Conservation (phyloP, 177 flowering plant species). For the Vitis hybrid region DNA sequence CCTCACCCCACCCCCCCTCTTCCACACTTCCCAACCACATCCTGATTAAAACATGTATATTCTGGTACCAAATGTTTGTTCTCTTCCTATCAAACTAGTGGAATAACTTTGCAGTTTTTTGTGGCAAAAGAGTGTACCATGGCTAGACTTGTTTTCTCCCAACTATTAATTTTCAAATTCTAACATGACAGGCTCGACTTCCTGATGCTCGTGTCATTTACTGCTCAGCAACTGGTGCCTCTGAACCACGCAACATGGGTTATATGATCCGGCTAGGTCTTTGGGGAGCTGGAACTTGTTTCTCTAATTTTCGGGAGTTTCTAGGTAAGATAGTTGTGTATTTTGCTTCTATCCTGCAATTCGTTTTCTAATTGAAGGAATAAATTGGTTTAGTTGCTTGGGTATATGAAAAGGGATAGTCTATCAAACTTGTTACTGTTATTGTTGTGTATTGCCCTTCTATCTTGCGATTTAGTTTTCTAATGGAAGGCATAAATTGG, state of each 20-base stretch:
- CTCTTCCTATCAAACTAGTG: background rate
- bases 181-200: slow-evolving; percentile 64
- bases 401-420: no score
- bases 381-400: no score
- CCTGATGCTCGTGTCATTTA: slow-evolving; percentile 95
- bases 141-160: background rate
- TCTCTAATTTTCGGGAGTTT: slow-evolving; percentile 68
- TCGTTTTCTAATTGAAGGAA: no score
- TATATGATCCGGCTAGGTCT: slow-evolving; percentile 99
- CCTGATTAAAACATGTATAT: background rate
- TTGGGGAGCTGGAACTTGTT: slow-evolving; percentile 94
- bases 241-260: slow-evolving; percentile 97
- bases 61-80: background rate
- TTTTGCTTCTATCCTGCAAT: background rate
- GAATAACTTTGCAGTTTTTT: background rate
- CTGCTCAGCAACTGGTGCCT: slow-evolving; percentile 99
- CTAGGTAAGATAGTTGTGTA: slow-evolving; percentile 52
- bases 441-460: no score
- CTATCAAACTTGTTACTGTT: no score
- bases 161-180: slow-evolving; percentile 19
- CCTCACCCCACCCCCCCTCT: no score
- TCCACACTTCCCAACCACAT: background rate
- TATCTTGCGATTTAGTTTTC: no score
- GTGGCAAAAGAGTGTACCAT: background rate
- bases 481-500: no score